Percentiles rank a stretch among this genome's conserved stretches.
Evolutionary conservation across 305 asterid species (phyloP).

Genomic region (Withania somnifera): DNA sequence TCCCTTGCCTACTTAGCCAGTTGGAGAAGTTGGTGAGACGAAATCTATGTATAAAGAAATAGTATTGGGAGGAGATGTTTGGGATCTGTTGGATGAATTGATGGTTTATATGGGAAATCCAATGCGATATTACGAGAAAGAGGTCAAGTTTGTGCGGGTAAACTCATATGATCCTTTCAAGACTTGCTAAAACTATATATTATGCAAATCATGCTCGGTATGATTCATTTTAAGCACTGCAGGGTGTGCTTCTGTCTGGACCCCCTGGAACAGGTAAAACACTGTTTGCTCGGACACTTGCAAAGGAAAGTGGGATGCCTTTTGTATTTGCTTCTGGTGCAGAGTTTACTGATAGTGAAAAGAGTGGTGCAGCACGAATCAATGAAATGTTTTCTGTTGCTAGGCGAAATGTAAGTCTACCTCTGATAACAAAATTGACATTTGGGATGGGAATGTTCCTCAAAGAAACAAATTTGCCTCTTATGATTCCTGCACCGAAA

Average conservation of each 20-base stretch:
- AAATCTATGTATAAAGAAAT: conserved; percentile 91
- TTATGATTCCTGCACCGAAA: neutral
- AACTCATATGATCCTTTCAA: conserved; percentile 17
- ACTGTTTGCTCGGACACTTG: conserved; percentile 88
- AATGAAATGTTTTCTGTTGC: conserved; percentile 79
- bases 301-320: conserved; percentile 94
- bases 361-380: conserved; percentile 91
- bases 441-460: neutral
- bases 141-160: conserved; percentile 94
- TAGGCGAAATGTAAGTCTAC: conserved; percentile 80
- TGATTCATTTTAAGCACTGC: conserved; percentile 14
- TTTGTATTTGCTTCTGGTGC: conserved; percentile 99
- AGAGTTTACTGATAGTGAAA: conserved; percentile 91
- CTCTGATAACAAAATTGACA: neutral
- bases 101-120: conserved; percentile 96
- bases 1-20: conserved; percentile 56
- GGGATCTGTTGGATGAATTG: conserved; percentile 97
- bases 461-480: neutral
- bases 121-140: conserved; percentile 88
- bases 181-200: neutral
- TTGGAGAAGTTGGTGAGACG: conserved; percentile 76
- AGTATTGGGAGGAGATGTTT: conserved; percentile 97
- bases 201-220: neutral
- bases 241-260: conserved; percentile 98
- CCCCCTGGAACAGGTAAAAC: conserved; percentile 99